Base-by-base conservation (phyloP, 495 filamentous ascomycete genomes). In the Hyaloscypha variabilis region DNA sequence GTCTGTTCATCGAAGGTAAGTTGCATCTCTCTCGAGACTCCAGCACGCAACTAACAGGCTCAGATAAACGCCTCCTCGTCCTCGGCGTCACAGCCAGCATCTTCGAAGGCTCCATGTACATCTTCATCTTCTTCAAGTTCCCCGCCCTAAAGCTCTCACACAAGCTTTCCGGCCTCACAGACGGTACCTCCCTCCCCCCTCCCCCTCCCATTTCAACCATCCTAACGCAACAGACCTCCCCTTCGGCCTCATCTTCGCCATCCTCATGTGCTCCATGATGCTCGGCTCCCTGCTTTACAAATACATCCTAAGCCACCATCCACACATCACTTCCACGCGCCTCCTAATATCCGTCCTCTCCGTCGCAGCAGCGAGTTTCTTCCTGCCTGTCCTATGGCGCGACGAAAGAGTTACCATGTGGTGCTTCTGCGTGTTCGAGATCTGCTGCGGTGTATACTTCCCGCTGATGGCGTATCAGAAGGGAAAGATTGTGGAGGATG, bases 41-140 rank as follows among this genome's bases (percentile, higher is more conserved):
- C 30, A 53, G 19, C 19, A 8, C 0, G 8, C 8, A 26, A 30
- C 11, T 17, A 34, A 23, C 28, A 8, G 53, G 52, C 24, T 69
- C 64, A 57, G 72, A 77, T 62, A 79, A 78, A n/a, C 72, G 74
- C 24, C 73, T 84, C 8, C 64, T 81, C 25, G 72, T 78, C 3
- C 76, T 87, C 19, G 77, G 74, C 6, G 68, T 84, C 26, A 77
- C 79, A 13, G 82, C 82, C 3, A 82, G 80, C 52, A 76, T 81
- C 68, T 85, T 85, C 68, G 83, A 87, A 65, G 82, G 83, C 8
- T 83, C 82, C 3, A 85, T 86, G 81, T 86, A 85, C 69, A 78
- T 86, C 19, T 87, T 83, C 62, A 81, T 86, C 36, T 85, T 86
- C 75, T 83, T 85, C 71, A 84, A 82, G 80, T 74, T 80, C 11